Evolutionary conservation across 768 basidiomycete genomes (phyloP).

Genomic region (Podaxis mareebaensis): DNA sequence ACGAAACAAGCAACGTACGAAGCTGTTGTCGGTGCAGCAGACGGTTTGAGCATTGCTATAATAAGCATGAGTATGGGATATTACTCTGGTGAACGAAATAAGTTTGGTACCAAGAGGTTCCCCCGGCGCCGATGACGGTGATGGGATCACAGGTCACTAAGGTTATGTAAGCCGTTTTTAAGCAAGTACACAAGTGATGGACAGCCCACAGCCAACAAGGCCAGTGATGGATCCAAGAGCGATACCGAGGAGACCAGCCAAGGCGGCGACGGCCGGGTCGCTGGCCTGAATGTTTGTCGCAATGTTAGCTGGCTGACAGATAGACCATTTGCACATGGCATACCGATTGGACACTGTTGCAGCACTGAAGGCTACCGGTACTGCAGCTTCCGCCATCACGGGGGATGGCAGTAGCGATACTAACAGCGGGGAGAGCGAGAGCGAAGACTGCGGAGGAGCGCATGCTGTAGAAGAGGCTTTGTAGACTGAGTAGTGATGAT

Average conservation of each 20-base stretch:
- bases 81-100: not conserved
- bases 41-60: slow-evolving; percentile 8
- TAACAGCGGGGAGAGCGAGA: slow-evolving; percentile 25
- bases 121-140: slow-evolving; percentile 23
- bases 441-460: slow-evolving; percentile 20
- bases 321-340: not conserved
- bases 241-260: slow-evolving; percentile 14
- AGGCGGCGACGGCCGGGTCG: not conserved
- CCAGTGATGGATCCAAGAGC: slow-evolving; percentile 23
- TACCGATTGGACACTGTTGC: slow-evolving; percentile 20
- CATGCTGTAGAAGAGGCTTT: slow-evolving; percentile 19
- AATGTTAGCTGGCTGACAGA: not conserved
- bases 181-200: not conserved
- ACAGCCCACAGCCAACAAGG: slow-evolving; percentile 18
- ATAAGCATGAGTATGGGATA: not conserved
- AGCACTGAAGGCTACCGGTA: slow-evolving; percentile 15
- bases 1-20: not conserved
- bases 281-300: not conserved
- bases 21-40: slow-evolving; percentile 13
- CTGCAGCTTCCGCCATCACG: not conserved
- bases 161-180: not conserved
- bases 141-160: slow-evolving; percentile 28
- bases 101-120: slow-evolving; percentile 23
- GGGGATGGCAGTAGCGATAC: slow-evolving; percentile 22
- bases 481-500: not conserved